Evolutionary conservation across 2,329 filamentous ascomycete species (phyloP), one percentile per base, ranked within the genome.

Genomic region (Colletotrichum lentis): DNA sequence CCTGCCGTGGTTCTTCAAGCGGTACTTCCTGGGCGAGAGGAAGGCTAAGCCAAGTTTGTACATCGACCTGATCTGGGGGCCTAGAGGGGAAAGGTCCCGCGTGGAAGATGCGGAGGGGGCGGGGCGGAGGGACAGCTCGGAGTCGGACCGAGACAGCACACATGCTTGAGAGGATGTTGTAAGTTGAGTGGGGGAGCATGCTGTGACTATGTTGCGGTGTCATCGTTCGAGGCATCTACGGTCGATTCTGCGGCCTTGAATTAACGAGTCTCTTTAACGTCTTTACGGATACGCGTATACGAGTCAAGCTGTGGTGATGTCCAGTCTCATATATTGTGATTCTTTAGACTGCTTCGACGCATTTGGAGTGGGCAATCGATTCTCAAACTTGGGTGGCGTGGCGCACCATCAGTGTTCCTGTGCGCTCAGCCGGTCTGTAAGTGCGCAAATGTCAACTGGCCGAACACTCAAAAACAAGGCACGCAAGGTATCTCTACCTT

Each of bases 1-100:
- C 59, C 66, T 80, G 6, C 80, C 79, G 0, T 82, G 79, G 76
- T 73, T 79, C 39, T 71, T 77, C 31, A 70, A 72, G 20, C 70
- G 69, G 6, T 74, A 75, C 35, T 14, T 78, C 0, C 69, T 78
- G 24, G 55, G 71, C 5, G 70, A 54, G 27, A 44, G 64, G 3
- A 59, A 68, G 22, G 24, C 67, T 10, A 72, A 74, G 49, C 78
- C 78, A 3, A 74, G 76, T 62, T 70, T 80, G 1, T 80, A 80
- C 57, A 72, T 72, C 6, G 76, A 79, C 46, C 50, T 75, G 58
- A 75, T 77, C 3, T 79, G 76, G 77, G 74, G 74, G 0, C 44
- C 62, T 5, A 14, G 31, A 12, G 43, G 12, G 0, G 66, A 47
- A 31, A 22, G 43, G 20, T 10, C 20, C 10, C 57, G 57, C 5